Base-by-base conservation (phyloP, 1,284 basidiomycete genomes). In the Stygiomarasmius scandens region DNA sequence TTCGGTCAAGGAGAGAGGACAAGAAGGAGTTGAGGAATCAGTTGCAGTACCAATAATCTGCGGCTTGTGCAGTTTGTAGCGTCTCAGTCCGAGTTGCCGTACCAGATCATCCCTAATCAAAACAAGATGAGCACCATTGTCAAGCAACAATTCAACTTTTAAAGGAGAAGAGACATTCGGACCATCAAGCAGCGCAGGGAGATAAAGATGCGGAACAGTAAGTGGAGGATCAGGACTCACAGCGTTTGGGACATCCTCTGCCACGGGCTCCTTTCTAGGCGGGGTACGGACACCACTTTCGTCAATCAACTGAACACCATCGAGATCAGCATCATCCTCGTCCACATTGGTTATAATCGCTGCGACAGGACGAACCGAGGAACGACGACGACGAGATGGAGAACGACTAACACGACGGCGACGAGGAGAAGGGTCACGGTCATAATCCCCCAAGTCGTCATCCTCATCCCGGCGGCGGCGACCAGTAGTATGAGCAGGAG, bases 21-120 rank as follows among this genome's bases (percentile, higher is more conserved):
- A 32, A 12, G 6, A 12, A 32, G 29, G 12, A 32, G 29, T 6
- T 6, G 5, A 5, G 12, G 29, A 32, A 32, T 32, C 29, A 32
- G 29, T 32, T 32, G 29, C 29, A 32, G 12, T 5, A 12, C 6
- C 5, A 32, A 32, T 32, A 12, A 6, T 32, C 29, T 32, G 6
- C 6, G 29, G 29, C 6, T 12, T 5, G 12, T 32, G 29, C 29
- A 32, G 12, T 6, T 12, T 5, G 29, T 6, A 32, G 12, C 29
- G 29, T 5, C 29, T 5, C 6, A 32, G 29, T 6, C 29, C 29
- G 29, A 32, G 29, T 6, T 12, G 29, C 5, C 6, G 5, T 6
- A 49, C 48, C 20, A 49, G 10, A 27, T 49, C 48, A 49, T n/a
- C 24, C 24, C 48, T 49, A 49, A 49, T 49, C 11, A 47, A 16